These are phyloP conservation scores for Trichoderma guizhouense DNA, from an alignment of 2,329 filamentous ascomycete species.

Conservation along the genomic window DNA sequence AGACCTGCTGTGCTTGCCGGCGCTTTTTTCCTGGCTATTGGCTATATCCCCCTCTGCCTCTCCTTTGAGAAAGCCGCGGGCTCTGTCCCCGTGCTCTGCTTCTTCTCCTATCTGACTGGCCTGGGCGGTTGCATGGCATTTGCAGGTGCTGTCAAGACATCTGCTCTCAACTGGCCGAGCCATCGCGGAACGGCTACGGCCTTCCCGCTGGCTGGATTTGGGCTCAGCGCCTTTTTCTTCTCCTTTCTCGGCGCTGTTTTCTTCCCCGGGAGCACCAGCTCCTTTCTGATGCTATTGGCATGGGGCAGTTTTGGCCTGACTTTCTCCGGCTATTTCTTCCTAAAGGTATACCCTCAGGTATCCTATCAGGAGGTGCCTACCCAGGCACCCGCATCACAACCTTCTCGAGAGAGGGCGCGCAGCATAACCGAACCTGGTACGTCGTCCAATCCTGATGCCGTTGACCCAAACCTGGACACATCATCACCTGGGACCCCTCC, in stretches of 20 bases:
- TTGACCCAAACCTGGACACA: not conserved
- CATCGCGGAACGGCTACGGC: conserved; percentile 92
- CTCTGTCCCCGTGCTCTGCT: conserved; percentile 62
- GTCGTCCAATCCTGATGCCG: not conserved
- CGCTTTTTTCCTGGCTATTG: conserved; percentile 65
- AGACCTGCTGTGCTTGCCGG: conserved; percentile 75
- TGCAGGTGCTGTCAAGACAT: conserved; percentile 77
- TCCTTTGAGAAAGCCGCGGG: conserved; percentile 69
- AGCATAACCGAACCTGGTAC: conserved; percentile 17
- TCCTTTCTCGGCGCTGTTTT: conserved; percentile 72
- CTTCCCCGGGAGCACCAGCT: conserved; percentile 79
- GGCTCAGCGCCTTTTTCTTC: conserved; percentile 95
- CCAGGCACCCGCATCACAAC: conserved; percentile 22
- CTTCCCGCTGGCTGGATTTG: conserved; percentile 88
- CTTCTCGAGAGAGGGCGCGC: not conserved
- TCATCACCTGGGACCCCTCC: not conserved
- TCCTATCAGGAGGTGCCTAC: conserved; percentile 56
- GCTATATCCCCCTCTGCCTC: conserved; percentile 81
- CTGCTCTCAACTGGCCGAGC: conserved; percentile 85
- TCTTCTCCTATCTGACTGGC: conserved; percentile 83
- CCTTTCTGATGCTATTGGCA: conserved; percentile 76
- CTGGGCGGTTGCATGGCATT: conserved; percentile 91
- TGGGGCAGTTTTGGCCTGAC: conserved; percentile 74
- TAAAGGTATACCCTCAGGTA: conserved; percentile 62
- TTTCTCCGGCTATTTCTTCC: conserved; percentile 77